phyloP scores from a whole-genome alignment of 2,329 filamentous ascomycete species.

The Aureobasidium sp. region DNA sequence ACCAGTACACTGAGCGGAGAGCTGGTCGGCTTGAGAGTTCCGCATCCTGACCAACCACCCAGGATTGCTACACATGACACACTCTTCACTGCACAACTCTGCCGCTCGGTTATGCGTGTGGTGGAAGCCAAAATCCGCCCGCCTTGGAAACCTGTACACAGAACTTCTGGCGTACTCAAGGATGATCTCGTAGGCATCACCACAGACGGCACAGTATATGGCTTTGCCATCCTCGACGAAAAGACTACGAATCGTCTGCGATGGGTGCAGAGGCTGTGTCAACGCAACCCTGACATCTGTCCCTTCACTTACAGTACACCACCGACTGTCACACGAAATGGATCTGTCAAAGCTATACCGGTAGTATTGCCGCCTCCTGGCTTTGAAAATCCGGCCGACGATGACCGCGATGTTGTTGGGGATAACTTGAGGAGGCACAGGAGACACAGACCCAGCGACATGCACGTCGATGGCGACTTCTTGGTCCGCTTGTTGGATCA shows the following conservation, averaged over 20 bases:
- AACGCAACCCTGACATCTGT: constrained; percentile 28
- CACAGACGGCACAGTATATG: constrained; percentile 45
- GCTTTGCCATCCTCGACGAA: constrained; percentile 57
- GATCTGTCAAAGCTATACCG: neutral
- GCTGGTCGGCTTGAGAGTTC: constrained; percentile 24
- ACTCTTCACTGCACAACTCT: constrained; percentile 37
- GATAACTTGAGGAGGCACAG: constrained; percentile 18
- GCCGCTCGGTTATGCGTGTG: constrained; percentile 40
- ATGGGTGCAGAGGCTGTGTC: constrained; percentile 61
- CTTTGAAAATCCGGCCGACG: constrained; percentile 11
- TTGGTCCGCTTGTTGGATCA: constrained; percentile 28
- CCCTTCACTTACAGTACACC: constrained; percentile 17
- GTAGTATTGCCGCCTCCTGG: constrained; percentile 20
- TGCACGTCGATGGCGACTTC: constrained; percentile 38
- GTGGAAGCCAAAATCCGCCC: constrained; percentile 41
- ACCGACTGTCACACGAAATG: neutral
- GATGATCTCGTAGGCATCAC: constrained; percentile 45
- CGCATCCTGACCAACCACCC: constrained; percentile 6
- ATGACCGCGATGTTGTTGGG: constrained; percentile 17
- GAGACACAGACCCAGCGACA: constrained; percentile 20
- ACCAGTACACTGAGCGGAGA: constrained; percentile 22
- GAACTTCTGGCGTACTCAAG: constrained; percentile 33
- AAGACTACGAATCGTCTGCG: constrained; percentile 61
- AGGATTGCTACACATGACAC: constrained; percentile 19
- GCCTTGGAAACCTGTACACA: constrained; percentile 28